A percentile compares a stretch with the other conserved stretches of the same genome.
Conservation (phyloP, 345 rosid species). For the Bruguiera gymnorhiza region DNA sequence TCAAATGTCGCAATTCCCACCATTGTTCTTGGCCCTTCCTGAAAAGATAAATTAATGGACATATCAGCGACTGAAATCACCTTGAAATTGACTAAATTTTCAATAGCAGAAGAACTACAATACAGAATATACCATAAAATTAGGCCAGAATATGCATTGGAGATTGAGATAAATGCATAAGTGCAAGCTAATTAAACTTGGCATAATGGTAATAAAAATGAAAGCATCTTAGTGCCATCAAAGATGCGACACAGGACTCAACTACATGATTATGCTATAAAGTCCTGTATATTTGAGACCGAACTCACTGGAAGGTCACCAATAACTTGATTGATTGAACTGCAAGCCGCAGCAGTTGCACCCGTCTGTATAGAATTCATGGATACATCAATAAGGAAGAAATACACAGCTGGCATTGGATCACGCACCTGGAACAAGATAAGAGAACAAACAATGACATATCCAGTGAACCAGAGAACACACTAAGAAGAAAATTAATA, state of each 20-base stretch:
- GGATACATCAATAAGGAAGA: slow-evolving; percentile 89
- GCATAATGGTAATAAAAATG: slow-evolving; percentile 1
- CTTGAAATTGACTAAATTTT: background rate
- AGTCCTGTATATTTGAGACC: background rate
- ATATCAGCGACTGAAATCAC: background rate
- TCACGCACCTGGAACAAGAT: slow-evolving; percentile 68
- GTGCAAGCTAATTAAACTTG: background rate
- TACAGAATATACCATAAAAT: background rate
- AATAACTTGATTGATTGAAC: slow-evolving; percentile 81
- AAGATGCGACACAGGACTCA: background rate
- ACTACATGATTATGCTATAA: background rate
- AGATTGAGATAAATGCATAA: background rate
- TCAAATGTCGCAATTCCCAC: slow-evolving; percentile 95
- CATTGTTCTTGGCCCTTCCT: slow-evolving; percentile 92
- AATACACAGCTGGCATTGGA: slow-evolving; percentile 87
- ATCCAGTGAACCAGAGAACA: background rate
- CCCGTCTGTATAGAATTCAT: slow-evolving; percentile 89
- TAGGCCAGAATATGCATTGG: background rate
- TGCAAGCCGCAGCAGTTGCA: slow-evolving; percentile 92
- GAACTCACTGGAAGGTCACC: slow-evolving; percentile 80
- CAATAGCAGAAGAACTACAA: background rate
- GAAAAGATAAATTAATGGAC: slow-evolving; percentile 16
- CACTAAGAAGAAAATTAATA: background rate
- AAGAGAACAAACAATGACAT: background rate
- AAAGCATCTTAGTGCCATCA: background rate